Evolutionary conservation across 768 basidiomycete genomes (phyloP), one percentile per base, ranked within the genome.

Genomic region (Gautieria morchelliformis): DNA sequence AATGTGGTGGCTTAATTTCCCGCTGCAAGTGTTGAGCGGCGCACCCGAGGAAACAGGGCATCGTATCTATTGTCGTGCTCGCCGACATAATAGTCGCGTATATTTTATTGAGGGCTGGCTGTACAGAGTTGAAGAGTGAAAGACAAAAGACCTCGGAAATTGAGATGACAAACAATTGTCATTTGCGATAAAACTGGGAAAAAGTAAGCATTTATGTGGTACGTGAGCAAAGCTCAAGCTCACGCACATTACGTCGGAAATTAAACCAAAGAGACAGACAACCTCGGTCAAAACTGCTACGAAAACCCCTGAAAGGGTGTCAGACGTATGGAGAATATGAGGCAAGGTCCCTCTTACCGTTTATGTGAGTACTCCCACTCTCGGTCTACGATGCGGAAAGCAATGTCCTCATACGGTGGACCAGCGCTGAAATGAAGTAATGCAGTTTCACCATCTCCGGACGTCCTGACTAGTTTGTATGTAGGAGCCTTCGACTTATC

Each of bases 281-380:
- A 8, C 96, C 96, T 60, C 95, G 80, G 70, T 99, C 96, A 70
- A 98, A 99, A 64, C 90, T 93, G 68, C 91, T 93, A 50, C 93
- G 80, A 78, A 98, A 99, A 15, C 96, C 96, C 60, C 93, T 95
- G 59, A 60, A 56, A 60, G 2, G 27, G 32, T 14, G 56, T 58
- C 20, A 69, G 60, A 42, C 37, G 19, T 35, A 50, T 20, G 52
- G 19, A 15, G 44, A 30, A 49, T 14, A 33, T 30, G 60, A 48
- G 15, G 41, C 39, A 47, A 22, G 50, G 20, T 12, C 22, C 5
- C 20, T 44, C 73, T 54, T 68, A 90, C 91, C 92, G 82, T 75
- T 95, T 96, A 66, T 98, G 94, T 40, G 92, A 94, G 70, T 90
- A 95, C 64, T 98, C 96, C 96, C 96, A 99, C 69, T 96, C 93